Conservation (phyloP, 2,329 filamentous ascomycete species). For the Ascochyta pisi region DNA sequence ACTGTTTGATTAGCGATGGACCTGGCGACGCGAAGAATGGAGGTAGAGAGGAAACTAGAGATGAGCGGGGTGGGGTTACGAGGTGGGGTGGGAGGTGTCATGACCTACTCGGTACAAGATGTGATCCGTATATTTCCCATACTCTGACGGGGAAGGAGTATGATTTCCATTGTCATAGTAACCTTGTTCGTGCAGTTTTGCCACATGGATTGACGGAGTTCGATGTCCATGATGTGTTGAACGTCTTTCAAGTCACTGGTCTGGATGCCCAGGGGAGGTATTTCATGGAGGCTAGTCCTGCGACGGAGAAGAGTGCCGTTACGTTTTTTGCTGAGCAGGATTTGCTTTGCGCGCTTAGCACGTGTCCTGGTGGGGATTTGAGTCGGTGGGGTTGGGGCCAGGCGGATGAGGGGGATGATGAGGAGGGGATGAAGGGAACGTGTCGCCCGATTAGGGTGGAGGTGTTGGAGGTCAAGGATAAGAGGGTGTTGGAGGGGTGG, state of each 20-base stretch:
- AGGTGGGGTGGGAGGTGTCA: conserved; percentile 72
- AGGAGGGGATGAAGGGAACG: conserved; percentile 63
- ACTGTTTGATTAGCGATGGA: conserved; percentile 53
- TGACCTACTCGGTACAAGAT: conserved; percentile 81
- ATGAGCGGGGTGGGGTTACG: conserved; percentile 58
- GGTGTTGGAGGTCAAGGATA: conserved; percentile 69
- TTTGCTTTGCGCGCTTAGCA: conserved; percentile 69
- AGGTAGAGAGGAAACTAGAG: conserved; percentile 42
- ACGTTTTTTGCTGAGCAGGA: conserved; percentile 85
- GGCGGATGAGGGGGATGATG: conserved; percentile 56
- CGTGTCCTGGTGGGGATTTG: conserved; percentile 82
- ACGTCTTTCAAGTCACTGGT: conserved; percentile 85
- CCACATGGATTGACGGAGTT: conserved; percentile 72
- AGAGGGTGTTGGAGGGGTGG: conserved; percentile 61
- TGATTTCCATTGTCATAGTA: conserved; percentile 85
- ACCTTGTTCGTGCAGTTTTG: conserved; percentile 74
- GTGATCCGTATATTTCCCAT: conserved; percentile 82
- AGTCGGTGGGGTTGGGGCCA: conserved; percentile 80
- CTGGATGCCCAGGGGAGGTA: conserved; percentile 62
- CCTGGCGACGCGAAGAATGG: conserved; percentile 27
- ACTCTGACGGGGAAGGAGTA: conserved; percentile 74
- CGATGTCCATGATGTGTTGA: conserved; percentile 85
- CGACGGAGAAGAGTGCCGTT: conserved; percentile 56
- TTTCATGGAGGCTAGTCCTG: conserved; percentile 62
- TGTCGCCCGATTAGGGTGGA: conserved; percentile 78